A percentile compares a stretch with the other conserved stretches of the same genome.
phyloP scores from a whole-genome alignment of 768 basidiomycete genomes.

The Calocybe indica region DNA sequence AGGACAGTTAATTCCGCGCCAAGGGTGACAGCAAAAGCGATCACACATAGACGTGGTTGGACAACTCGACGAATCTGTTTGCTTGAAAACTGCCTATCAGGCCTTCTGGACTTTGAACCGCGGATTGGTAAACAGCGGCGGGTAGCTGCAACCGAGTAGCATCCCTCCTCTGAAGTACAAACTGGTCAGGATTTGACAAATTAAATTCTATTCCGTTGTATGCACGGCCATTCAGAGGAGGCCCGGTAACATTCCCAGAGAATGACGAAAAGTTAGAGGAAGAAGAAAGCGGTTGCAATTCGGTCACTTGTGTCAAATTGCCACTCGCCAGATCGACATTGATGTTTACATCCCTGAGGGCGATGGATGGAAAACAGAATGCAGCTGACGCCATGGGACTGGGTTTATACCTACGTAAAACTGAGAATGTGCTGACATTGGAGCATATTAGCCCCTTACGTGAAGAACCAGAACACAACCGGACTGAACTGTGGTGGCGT shows the following conservation, averaged over 20 bases:
- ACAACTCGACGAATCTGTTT: slow-evolving; percentile 29
- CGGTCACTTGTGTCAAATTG: slow-evolving; percentile 35
- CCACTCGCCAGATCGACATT: slow-evolving; percentile 36
- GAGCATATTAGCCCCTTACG: slow-evolving; percentile 19
- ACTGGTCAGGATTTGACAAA: slow-evolving; percentile 32
- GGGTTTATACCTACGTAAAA: slow-evolving; percentile 25
- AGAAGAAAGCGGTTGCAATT: slow-evolving; percentile 31
- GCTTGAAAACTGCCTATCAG: slow-evolving; percentile 30
- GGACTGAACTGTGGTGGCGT: slow-evolving; percentile 35
- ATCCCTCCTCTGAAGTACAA: slow-evolving; percentile 29
- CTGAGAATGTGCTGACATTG: not conserved
- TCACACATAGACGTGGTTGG: slow-evolving; percentile 45
- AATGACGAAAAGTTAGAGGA: slow-evolving; percentile 33
- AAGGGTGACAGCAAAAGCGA: not conserved
- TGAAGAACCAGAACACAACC: slow-evolving; percentile 55
- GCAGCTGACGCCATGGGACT: slow-evolving; percentile 34
- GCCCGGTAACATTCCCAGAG: slow-evolving; percentile 39
- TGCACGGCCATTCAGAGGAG: slow-evolving; percentile 36
- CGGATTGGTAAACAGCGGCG: slow-evolving; percentile 44
- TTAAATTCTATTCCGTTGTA: slow-evolving; percentile 54
- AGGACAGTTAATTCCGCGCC: not conserved
- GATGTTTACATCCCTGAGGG: slow-evolving; percentile 39
- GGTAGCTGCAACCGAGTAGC: slow-evolving; percentile 46
- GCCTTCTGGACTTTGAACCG: slow-evolving; percentile 31
- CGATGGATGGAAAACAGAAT: slow-evolving; percentile 39